Evolutionary conservation across 1,284 basidiomycete species (phyloP).

Genomic region (Moniliella sp.): DNA sequence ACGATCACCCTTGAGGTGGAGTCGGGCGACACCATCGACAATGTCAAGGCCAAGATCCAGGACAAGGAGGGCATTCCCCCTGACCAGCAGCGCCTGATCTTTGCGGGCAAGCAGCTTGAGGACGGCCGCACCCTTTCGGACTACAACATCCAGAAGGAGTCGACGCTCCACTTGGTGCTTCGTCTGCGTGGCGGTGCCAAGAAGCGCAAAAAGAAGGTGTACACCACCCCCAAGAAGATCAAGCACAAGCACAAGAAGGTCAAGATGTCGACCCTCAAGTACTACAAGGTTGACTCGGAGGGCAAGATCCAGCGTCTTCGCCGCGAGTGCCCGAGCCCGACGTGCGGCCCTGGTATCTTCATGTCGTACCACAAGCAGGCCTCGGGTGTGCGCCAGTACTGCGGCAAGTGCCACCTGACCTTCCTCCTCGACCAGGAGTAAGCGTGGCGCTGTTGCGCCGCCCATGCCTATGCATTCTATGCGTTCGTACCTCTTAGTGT

Average conservation of each 20-base stretch:
- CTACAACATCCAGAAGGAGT: constrained; percentile 60
- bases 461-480: too few species aligned
- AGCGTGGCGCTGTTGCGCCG: too few species aligned
- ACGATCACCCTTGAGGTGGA: constrained; percentile 36
- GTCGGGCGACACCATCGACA: constrained; percentile 34
- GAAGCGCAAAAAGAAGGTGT: constrained; percentile 99
- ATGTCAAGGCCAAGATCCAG: constrained; percentile 38
- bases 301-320: constrained; percentile 98
- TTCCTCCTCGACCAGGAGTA: constrained; percentile 34
- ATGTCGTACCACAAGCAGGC: constrained; percentile 33
- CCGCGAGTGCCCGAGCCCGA: constrained; percentile 60
- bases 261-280: constrained; percentile 95
- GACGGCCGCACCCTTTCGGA: constrained; percentile 37
- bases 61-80: constrained; percentile 56
- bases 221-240: constrained; percentile 95
- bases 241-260: constrained; percentile 99
- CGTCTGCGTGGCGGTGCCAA: constrained; percentile 78
- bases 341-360: constrained; percentile 32
- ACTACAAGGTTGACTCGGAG: constrained; percentile 97
- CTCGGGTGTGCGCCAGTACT: too few species aligned
- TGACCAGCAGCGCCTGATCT: constrained; percentile 92
- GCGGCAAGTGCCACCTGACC: constrained; percentile 34
- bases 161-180: constrained; percentile 28
- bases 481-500: too few species aligned
- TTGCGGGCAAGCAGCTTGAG: constrained; percentile 82